Conservation (phyloP, 495 filamentous ascomycete genomes). For the Neurospora sp. region DNA sequence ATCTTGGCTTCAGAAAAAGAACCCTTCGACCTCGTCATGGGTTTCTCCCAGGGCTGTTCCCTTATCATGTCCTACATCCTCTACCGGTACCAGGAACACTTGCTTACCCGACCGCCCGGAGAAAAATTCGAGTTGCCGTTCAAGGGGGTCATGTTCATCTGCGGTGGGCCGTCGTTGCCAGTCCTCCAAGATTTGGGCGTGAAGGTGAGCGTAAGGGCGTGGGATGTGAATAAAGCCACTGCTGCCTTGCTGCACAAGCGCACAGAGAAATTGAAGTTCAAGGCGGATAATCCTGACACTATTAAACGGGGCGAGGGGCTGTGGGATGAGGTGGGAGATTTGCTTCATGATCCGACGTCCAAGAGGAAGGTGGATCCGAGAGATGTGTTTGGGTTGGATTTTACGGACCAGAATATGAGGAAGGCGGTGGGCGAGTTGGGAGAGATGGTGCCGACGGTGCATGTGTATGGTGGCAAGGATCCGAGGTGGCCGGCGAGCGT, state of each 20-base stretch:
- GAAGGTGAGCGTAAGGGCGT: constrained; percentile 32
- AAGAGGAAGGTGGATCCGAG: background rate
- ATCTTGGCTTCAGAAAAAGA: constrained; percentile 23
- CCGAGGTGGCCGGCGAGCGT: constrained; percentile 44
- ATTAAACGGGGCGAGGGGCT: constrained; percentile 15
- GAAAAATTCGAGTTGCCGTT: constrained; percentile 32
- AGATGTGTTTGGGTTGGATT: constrained; percentile 43
- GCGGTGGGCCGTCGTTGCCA: constrained; percentile 36
- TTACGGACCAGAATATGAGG: constrained; percentile 35
- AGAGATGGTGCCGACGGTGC: constrained; percentile 45
- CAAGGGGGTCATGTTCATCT: constrained; percentile 50
- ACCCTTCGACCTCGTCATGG: constrained; percentile 51
- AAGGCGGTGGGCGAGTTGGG: background rate
- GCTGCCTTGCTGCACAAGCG: constrained; percentile 15
- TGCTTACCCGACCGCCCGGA: background rate
- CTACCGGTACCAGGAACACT: constrained; percentile 26
- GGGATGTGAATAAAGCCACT: constrained; percentile 26
- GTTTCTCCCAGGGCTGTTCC: constrained; percentile 50
- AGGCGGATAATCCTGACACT: constrained; percentile 18
- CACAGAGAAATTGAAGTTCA: constrained; percentile 21
- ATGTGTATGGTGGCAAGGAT: constrained; percentile 51
- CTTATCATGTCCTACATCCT: constrained; percentile 39
- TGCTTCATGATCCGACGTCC: constrained; percentile 21
- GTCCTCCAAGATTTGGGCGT: constrained; percentile 44
- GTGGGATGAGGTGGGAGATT: constrained; percentile 20